A percentile compares a stretch with the other conserved stretches of the same genome.
phyloP scores from a whole-genome alignment of 768 basidiomycete genomes.

The Macrocybe gigantea region DNA sequence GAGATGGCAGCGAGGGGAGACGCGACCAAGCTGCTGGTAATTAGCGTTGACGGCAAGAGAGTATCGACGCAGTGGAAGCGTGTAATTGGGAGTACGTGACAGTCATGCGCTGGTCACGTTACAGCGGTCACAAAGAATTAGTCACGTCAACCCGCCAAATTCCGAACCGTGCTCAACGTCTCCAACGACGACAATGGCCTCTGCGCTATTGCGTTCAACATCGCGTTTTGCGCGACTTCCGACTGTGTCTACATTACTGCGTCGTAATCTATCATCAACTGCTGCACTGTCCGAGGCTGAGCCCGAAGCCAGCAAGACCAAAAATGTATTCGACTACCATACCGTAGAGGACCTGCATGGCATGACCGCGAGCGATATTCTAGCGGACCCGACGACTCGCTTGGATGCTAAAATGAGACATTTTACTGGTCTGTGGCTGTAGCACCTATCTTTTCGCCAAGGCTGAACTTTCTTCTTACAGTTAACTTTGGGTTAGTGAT shows the following conservation, averaged over 20 bases:
- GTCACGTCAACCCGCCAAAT: constrained; percentile 30
- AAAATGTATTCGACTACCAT: constrained; percentile 59
- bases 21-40: no score
- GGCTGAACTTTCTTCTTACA: constrained; percentile 21
- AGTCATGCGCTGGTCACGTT: not conserved
- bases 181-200: constrained; percentile 49
- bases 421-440: constrained; percentile 69
- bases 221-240: constrained; percentile 35
- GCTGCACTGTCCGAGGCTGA: constrained; percentile 24
- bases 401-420: constrained; percentile 83
- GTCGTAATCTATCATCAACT: constrained; percentile 33
- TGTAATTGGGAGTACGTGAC: not conserved
- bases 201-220: constrained; percentile 57
- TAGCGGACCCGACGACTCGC: constrained; percentile 65
- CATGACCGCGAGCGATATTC: constrained; percentile 71
- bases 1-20: no score
- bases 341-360: constrained; percentile 83
- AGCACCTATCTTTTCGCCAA: not conserved
- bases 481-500: constrained; percentile 89
- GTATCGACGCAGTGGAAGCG: no score
- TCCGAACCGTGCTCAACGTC: constrained; percentile 24
- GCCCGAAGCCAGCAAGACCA: constrained; percentile 23
- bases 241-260: constrained; percentile 20
- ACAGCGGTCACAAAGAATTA: constrained; percentile 15
- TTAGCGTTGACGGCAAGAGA: no score